A percentile compares a stretch with the other conserved stretches of the same genome.
Evolutionary conservation across 2,329 filamentous ascomycete genomes (phyloP).

Genomic region (Apiospora pterosperma): DNA sequence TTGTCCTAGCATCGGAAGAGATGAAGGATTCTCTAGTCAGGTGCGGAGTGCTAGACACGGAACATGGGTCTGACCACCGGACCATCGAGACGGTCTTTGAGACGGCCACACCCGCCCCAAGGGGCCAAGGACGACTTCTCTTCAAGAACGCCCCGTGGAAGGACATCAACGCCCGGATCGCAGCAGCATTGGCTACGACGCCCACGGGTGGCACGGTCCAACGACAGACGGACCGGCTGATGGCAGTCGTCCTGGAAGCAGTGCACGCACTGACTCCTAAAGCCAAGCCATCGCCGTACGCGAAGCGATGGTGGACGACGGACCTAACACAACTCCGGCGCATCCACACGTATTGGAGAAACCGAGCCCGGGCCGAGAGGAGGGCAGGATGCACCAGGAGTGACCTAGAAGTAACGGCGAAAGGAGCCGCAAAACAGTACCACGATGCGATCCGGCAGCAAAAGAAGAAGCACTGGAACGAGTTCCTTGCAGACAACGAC

Average conservation of each 20-base stretch:
- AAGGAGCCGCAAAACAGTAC: conserved; percentile 19
- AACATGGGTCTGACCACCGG: conserved; percentile 27
- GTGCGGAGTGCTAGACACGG: conserved; percentile 10
- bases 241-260: conserved; percentile 2
- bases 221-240: neutral
- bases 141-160: conserved; percentile 26
- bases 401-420: conserved; percentile 17
- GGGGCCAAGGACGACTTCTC: conserved; percentile 12
- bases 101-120: conserved; percentile 7
- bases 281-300: conserved; percentile 21
- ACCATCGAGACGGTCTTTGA: conserved; percentile 28
- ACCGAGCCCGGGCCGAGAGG: conserved; percentile 19
- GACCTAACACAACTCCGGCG: conserved; percentile 24
- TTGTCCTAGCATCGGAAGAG: conserved; percentile 19
- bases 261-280: conserved; percentile 16
- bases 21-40: conserved; percentile 13
- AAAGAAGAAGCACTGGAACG: conserved; percentile 23
- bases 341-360: conserved; percentile 25
- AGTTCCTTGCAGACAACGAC: conserved; percentile 22
- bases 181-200: neutral
- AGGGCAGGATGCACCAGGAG: conserved; percentile 5
- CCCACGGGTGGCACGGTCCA: neutral
- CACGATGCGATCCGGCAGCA: conserved; percentile 21
- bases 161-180: conserved; percentile 15
- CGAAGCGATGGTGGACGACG: conserved; percentile 26